Conservation (phyloP, 108 stramenopile species). For the Cylindrotheca fusiformis region DNA sequence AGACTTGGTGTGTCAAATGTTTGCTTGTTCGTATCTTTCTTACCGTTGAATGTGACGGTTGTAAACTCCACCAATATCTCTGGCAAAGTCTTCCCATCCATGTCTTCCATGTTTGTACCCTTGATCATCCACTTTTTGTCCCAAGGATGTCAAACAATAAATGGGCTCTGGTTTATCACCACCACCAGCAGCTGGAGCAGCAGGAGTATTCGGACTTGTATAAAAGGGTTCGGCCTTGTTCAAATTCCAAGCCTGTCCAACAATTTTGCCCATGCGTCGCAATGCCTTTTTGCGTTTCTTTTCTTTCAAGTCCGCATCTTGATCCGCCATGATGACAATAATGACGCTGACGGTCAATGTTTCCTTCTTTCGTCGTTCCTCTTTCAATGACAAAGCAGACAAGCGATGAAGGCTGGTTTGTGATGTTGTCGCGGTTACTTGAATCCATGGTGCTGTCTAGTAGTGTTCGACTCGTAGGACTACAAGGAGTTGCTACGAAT, state of each 20-base stretch:
- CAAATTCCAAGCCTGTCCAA: conserved; percentile 71
- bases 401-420: too few relatives aligned
- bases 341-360: too few relatives aligned
- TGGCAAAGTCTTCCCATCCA: conserved; percentile 82
- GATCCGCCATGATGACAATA: conserved; percentile 22
- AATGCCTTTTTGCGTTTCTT: conserved; percentile 64
- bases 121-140: conserved; percentile 66
- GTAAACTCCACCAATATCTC: conserved; percentile 80
- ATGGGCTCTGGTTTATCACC: conserved; percentile 25
- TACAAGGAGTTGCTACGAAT: too few relatives aligned
- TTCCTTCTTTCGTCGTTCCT: too few relatives aligned
- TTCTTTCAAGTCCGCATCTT: conserved; percentile 45
- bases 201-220: conserved; percentile 16
- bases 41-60: conserved; percentile 72
- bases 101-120: conserved; percentile 59
- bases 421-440: too few relatives aligned
- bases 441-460: too few relatives aligned
- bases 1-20: too few relatives aligned
- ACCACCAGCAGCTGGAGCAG: conserved; percentile 6
- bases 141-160: conserved; percentile 46
- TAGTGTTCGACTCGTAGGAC: too few relatives aligned
- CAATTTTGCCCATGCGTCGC: conserved; percentile 71
- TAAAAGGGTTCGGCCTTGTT: conserved; percentile 67
- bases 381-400: too few relatives aligned
- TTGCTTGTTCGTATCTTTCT: conserved; percentile 23